phyloP scores from a whole-genome alignment of 139 green algal species.

The Chlamydomonas sp. region DNA sequence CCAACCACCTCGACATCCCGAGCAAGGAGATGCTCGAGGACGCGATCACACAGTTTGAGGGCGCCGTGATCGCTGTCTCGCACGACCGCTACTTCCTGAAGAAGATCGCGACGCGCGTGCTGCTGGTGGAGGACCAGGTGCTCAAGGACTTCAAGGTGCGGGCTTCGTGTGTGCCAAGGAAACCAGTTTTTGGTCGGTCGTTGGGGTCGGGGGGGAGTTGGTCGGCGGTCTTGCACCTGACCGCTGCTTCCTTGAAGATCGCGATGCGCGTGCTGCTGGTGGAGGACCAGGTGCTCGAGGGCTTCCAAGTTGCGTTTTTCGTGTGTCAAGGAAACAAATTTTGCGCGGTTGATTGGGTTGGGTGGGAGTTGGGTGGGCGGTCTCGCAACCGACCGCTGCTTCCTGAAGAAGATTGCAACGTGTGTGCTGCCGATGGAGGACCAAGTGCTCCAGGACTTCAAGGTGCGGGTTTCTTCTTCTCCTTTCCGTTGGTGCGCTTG shows the following conservation, averaged over 20 bases:
- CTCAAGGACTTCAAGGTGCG: slow-evolving; percentile 16
- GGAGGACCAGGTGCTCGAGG: slow-evolving; percentile 12
- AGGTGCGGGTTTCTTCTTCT: no score
- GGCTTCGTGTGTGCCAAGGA: no score
- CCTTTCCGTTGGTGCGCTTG: no score
- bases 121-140: slow-evolving; percentile 33
- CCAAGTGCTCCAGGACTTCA: slow-evolving; percentile 11
- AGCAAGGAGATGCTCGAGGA: slow-evolving; percentile 96
- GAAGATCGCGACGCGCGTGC: slow-evolving; percentile 86
- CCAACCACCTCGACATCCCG: slow-evolving; percentile 99
- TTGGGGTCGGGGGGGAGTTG: no score
- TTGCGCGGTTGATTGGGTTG: no score
- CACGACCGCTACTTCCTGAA: slow-evolving; percentile 97
- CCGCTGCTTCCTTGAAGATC: slow-evolving; percentile 94
- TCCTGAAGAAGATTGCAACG: slow-evolving; percentile 89
- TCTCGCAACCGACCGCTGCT: slow-evolving; percentile 96
- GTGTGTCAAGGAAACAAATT: no score
- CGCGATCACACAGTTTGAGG: slow-evolving; percentile 82
- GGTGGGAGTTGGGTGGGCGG: no score
- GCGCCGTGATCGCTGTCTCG: slow-evolving; percentile 88
- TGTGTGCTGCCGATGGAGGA: slow-evolving; percentile 59
- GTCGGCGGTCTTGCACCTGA: slow-evolving; percentile 93
- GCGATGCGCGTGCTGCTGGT: slow-evolving; percentile 79
- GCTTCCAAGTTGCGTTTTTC: no score
- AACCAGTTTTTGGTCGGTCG: no score